Evolutionary conservation across 2,329 filamentous ascomycete genomes (phyloP), one percentile per base, ranked within the genome.

Genomic region (Cercospora sp.): DNA sequence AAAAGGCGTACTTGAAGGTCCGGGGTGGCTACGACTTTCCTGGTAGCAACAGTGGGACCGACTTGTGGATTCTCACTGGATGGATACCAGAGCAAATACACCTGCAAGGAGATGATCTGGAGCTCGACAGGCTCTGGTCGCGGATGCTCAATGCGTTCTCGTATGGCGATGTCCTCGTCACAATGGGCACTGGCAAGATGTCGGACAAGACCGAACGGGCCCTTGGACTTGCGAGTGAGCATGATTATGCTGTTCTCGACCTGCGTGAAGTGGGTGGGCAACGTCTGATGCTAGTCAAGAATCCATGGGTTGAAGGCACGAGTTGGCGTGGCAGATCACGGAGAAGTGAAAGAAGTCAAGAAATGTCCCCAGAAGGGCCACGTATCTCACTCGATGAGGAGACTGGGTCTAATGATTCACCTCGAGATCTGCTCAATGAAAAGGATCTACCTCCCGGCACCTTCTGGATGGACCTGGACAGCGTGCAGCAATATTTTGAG

Each of bases 1-100:
- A 99, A 78, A 99, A 99, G 77, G 95, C 95, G 0, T 99, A 99
- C 74, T 83, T 99, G 1, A 99, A 98, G 82, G 88, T 98, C 10
- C 88, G 94, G 65, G 95, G 95, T 30, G 95, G 95, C 36, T 99
- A 99, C 78, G 94, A 99, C 76, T 99, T 99, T 72, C 94, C 95
- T 0, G 95, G 95, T 7, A 98, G 95, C 76, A 98, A 98, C 78
- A 98, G 94, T 0, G 94, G 93, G 10, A 98, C 94, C 2, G 95
- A 99, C 79, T 82, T 99, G 3, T 97, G 92, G 88, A 90, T 96
- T 1, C 81, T 99, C 64, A 97, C 91, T 0, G 94, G 95, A 31
- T 99, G 95, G 95, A 93, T 99, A 60, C 95, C 95, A 0, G 94
- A 99, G 80, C 95, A 99, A 78, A 83, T 98, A 1, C 97, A 97